Conservation (phyloP, 2,329 filamentous ascomycete species). For the Sclerotinia minor region DNA sequence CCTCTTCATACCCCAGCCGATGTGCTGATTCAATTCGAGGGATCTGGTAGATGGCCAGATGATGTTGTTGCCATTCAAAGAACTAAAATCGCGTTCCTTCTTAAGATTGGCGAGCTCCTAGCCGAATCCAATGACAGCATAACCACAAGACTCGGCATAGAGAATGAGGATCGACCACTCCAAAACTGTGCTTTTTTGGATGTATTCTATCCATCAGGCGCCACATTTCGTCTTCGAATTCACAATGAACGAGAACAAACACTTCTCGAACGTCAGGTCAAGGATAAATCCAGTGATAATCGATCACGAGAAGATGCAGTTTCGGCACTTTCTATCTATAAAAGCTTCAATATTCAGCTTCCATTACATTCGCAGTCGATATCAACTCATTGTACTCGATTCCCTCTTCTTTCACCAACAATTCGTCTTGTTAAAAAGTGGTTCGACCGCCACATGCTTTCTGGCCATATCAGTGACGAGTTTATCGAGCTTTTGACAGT, state of each 20-base stretch:
- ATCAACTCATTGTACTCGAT: slow-evolving; percentile 75
- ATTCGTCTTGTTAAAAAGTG: slow-evolving; percentile 86
- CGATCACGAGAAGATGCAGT: slow-evolving; percentile 68
- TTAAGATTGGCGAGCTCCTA: slow-evolving; percentile 66
- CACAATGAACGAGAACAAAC: slow-evolving; percentile 84
- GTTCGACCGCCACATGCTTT: slow-evolving; percentile 82
- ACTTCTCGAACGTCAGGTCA: slow-evolving; percentile 75
- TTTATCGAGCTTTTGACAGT: slow-evolving; percentile 81
- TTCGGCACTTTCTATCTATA: slow-evolving; percentile 67
- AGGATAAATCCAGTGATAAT: slow-evolving; percentile 68
- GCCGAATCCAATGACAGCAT: slow-evolving; percentile 60
- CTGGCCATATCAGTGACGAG: slow-evolving; percentile 73
- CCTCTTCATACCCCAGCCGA: slow-evolving; percentile 62
- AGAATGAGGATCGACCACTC: slow-evolving; percentile 67
- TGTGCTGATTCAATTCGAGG: slow-evolving; percentile 86
- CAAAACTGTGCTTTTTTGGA: slow-evolving; percentile 83
- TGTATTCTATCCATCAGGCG: slow-evolving; percentile 68
- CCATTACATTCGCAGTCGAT: slow-evolving; percentile 82
- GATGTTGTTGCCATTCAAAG: slow-evolving; percentile 87
- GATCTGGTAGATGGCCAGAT: slow-evolving; percentile 90
- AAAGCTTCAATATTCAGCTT: slow-evolving; percentile 68
- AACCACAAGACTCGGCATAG: slow-evolving; percentile 72
- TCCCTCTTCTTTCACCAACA: slow-evolving; percentile 75
- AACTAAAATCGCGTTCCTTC: slow-evolving; percentile 85
- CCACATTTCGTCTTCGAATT: slow-evolving; percentile 80